Conservation (phyloP, 1,284 basidiomycete species). For the Tilletia indica region DNA sequence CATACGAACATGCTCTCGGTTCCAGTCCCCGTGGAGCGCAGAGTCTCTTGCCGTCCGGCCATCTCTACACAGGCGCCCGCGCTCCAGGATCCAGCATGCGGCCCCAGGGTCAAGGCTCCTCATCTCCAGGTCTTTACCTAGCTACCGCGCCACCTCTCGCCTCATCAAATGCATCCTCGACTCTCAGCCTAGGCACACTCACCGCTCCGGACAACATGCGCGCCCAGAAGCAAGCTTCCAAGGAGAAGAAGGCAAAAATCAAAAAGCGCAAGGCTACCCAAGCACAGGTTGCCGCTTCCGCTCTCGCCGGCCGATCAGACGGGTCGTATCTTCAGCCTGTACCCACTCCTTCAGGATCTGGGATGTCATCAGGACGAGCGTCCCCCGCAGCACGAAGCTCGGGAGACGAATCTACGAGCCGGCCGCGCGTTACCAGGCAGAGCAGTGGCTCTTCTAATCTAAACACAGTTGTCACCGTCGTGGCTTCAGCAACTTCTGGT, state of each 20-base stretch:
- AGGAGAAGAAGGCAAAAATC: slow-evolving; percentile 16
- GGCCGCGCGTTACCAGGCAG: background rate
- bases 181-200: background rate
- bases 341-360: background rate
- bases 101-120: background rate
- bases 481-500: background rate
- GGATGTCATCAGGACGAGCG: background rate
- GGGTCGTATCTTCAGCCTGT: background rate
- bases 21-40: background rate
- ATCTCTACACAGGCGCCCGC: slow-evolving; percentile 8
- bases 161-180: background rate
- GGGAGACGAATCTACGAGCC: background rate
- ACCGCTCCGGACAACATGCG: slow-evolving; percentile 15
- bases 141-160: background rate
- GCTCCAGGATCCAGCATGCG: background rate
- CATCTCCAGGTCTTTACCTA: background rate
- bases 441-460: slow-evolving; percentile 10
- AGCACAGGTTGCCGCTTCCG: slow-evolving; percentile 7
- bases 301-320: slow-evolving; percentile 5
- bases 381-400: slow-evolving; percentile 1
- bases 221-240: slow-evolving; percentile 14
- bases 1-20: background rate
- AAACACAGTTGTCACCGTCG: slow-evolving; percentile 6
- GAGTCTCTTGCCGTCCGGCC: background rate
- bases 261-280: slow-evolving; percentile 11